phyloP scores from a whole-genome alignment of 176 grass and related monocot species.

The Ananas comosus region DNA sequence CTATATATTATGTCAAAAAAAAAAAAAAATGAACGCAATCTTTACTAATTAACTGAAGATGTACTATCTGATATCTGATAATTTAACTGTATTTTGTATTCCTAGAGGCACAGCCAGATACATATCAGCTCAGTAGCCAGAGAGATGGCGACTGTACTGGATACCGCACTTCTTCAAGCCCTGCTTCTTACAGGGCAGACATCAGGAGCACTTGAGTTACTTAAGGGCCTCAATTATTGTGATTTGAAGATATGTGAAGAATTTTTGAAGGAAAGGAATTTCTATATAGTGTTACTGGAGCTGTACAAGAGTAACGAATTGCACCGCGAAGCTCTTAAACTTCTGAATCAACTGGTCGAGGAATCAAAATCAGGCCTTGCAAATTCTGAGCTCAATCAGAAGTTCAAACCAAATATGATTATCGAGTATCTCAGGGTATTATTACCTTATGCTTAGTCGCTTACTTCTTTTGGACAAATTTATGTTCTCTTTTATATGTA shows the following conservation, averaged over 20 bases:
- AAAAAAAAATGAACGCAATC: neutral
- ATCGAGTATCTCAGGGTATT: conserved; percentile 93
- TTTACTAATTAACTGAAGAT: neutral
- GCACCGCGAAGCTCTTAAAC: conserved; percentile 83
- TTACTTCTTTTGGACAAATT: neutral
- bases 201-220: conserved; percentile 41
- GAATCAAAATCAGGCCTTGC: conserved; percentile 54
- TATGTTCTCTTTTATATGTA: conserved; percentile 7
- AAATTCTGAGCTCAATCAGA: conserved; percentile 47
- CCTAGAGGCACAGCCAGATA: conserved; percentile 55
- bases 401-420: conserved; percentile 76
- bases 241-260: conserved; percentile 86
- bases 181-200: conserved; percentile 80
- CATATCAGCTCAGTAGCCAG: conserved; percentile 80
- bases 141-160: conserved; percentile 86
- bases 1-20: neutral
- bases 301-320: conserved; percentile 85
- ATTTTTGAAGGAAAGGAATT: conserved; percentile 65
- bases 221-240: conserved; percentile 84
- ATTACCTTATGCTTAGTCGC: conserved; percentile 1
- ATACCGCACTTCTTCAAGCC: conserved; percentile 90
- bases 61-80: conserved; percentile 9
- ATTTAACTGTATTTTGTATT: conserved; percentile 18
- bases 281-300: conserved; percentile 77
- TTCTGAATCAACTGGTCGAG: conserved; percentile 86